phyloP scores from a whole-genome alignment of 2,329 filamentous ascomycete genomes.

The Fusarium austroafricanum region DNA sequence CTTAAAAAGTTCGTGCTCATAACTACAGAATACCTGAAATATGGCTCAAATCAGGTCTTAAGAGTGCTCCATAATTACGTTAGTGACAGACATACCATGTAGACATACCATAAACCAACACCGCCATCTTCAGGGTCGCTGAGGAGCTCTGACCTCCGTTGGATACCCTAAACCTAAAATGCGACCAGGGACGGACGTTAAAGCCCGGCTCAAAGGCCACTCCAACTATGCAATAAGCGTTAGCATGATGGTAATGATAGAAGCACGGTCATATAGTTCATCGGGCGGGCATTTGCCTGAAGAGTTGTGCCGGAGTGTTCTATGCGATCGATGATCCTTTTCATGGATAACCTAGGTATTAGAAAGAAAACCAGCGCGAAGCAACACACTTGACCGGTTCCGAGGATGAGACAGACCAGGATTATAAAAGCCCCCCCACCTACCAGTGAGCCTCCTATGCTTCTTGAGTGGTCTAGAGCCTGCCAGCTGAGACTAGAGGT shows the following conservation, averaged over 20 bases:
- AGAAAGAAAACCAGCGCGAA: slow-evolving; percentile 3
- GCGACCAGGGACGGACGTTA: background rate
- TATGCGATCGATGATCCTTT: background rate
- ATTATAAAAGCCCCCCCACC: slow-evolving; percentile 13
- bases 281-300: background rate
- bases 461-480: slow-evolving; percentile 35
- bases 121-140: background rate
- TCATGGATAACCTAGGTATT: background rate
- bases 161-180: slow-evolving; percentile 26
- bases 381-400: slow-evolving; percentile 11
- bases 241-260: slow-evolving; percentile 5
- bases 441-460: slow-evolving; percentile 22
- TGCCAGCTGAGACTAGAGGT: slow-evolving; percentile 37
- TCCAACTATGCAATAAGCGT: background rate
- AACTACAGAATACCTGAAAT: too few relatives aligned
- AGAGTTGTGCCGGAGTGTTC: background rate
- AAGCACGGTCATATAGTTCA: slow-evolving; percentile 22
- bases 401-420: slow-evolving; percentile 20
- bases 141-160: slow-evolving; percentile 8
- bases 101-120: background rate
- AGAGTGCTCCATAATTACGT: too few relatives aligned
- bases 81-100: background rate
- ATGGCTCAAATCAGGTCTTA: background rate
- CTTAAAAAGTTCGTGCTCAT: background rate
- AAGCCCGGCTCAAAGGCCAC: background rate